Conservation (phyloP, 345 rosid species). For the Xanthoceras sorbifolium region DNA sequence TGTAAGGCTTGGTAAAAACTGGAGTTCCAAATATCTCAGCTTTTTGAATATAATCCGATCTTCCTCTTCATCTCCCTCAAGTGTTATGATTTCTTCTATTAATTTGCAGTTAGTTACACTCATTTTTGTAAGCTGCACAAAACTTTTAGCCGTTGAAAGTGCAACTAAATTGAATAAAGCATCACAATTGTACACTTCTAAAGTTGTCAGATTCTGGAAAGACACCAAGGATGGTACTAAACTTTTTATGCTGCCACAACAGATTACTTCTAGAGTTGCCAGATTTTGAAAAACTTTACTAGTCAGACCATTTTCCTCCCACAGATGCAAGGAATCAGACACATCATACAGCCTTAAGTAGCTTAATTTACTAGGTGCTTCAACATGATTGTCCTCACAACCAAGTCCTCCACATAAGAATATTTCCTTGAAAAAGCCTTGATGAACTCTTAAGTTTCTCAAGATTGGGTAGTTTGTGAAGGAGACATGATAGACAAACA, state of each 20-base stretch:
- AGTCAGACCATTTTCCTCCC: background rate
- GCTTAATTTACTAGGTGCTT: background rate
- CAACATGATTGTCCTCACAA: background rate
- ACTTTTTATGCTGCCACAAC: background rate
- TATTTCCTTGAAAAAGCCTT: background rate
- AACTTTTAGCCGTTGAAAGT: background rate
- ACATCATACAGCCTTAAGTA: background rate
- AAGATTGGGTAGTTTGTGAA: background rate
- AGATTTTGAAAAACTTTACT: background rate
- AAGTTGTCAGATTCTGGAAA: background rate
- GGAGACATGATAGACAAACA: background rate
- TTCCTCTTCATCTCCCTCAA: background rate
- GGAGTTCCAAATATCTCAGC: background rate
- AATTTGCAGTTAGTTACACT: background rate
- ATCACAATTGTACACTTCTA: constrained; percentile 15
- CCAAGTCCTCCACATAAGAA: background rate
- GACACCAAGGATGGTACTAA: constrained; percentile 6
- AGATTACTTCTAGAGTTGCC: background rate
- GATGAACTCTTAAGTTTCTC: background rate
- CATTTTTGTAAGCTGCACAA: background rate
- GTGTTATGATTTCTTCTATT: constrained; percentile 20
- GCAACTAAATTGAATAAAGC: constrained; percentile 10
- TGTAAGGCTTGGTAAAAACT: background rate
- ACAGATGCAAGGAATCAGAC: background rate
- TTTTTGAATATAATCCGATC: background rate